Percentiles rank a stretch among this genome's conserved stretches.
These are phyloP conservation scores for Furcasterigmium sp. DNA, from an alignment of 2,329 filamentous ascomycete genomes.

Conservation along the genomic window DNA sequence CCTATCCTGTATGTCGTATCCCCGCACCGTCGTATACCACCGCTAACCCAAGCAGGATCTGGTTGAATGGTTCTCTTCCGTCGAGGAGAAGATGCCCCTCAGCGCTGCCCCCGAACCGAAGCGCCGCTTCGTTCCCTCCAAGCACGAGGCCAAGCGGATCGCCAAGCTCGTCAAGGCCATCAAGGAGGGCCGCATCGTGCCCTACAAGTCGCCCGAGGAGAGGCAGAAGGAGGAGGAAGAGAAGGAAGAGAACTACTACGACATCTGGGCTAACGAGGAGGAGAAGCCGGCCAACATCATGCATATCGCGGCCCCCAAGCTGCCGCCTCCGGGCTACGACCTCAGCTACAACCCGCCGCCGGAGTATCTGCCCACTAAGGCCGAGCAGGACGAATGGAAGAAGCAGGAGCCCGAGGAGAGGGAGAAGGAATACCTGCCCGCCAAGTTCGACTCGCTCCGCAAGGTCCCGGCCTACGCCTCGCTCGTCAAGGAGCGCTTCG, in stretches of 20 bases:
- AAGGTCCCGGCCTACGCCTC: slow-evolving; percentile 86
- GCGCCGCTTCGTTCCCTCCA: slow-evolving; percentile 89
- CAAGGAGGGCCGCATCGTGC: slow-evolving; percentile 85
- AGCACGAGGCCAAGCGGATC: slow-evolving; percentile 91
- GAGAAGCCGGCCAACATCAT: slow-evolving; percentile 79
- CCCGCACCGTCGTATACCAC: background rate
- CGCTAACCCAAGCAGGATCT: slow-evolving; percentile 53
- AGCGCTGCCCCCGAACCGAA: slow-evolving; percentile 95
- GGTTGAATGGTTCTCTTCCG: slow-evolving; percentile 89
- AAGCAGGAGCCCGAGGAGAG: slow-evolving; percentile 83
- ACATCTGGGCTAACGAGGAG: slow-evolving; percentile 92
- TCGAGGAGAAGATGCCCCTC: slow-evolving; percentile 88
- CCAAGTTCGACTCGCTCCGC: slow-evolving; percentile 75
- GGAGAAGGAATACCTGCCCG: slow-evolving; percentile 82
- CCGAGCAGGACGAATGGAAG: slow-evolving; percentile 83
- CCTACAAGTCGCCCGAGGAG: slow-evolving; percentile 73
- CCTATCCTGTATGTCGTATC: slow-evolving; percentile 64
- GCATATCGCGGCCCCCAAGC: slow-evolving; percentile 92
- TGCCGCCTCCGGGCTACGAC: slow-evolving; percentile 88
- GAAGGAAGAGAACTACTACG: slow-evolving; percentile 68
- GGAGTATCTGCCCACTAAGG: slow-evolving; percentile 84
- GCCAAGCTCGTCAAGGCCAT: slow-evolving; percentile 98
- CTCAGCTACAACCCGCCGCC: slow-evolving; percentile 94
- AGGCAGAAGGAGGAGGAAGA: slow-evolving; percentile 65
- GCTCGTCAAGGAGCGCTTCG: slow-evolving; percentile 93